Evolutionary conservation across 768 basidiomycete species (phyloP).

Genomic region (Xerocomellus intermedius): DNA sequence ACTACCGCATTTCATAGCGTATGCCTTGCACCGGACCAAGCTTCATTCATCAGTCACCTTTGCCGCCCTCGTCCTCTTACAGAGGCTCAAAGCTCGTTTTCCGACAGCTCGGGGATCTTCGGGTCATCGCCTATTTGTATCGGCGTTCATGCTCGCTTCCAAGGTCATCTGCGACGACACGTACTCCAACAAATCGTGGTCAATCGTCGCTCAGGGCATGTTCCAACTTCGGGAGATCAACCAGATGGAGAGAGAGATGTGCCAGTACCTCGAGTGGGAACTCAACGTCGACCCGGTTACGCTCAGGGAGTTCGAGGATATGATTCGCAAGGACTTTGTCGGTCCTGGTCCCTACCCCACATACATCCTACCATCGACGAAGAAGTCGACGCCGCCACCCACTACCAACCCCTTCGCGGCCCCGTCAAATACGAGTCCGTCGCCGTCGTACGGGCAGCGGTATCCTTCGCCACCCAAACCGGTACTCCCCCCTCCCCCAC

Average conservation of each 20-base stretch:
- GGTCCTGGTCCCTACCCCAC: conserved; percentile 58
- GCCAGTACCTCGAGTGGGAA: conserved; percentile 91
- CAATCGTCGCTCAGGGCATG: conserved; percentile 85
- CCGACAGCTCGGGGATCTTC: conserved; percentile 75
- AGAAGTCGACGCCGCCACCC: conserved; percentile 50
- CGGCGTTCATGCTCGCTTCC: conserved; percentile 70
- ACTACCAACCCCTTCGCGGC: conserved; percentile 34
- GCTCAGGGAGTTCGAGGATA: conserved; percentile 57
- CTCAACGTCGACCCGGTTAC: conserved; percentile 69
- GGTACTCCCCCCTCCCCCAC: conserved; percentile 10
- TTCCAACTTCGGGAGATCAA: conserved; percentile 76
- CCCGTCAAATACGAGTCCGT: conserved; percentile 29
- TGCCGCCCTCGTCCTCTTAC: conserved; percentile 47
- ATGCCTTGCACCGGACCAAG: conserved; percentile 65
- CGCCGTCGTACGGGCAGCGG: conserved; percentile 29
- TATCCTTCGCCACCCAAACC: conserved; percentile 36
- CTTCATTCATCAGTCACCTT: conserved; percentile 52
- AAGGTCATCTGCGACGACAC: conserved; percentile 94
- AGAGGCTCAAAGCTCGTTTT: conserved; percentile 67
- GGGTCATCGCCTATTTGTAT: conserved; percentile 69
- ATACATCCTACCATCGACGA: conserved; percentile 59
- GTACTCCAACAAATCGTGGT: conserved; percentile 92
- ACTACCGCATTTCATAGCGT: conserved; percentile 63
- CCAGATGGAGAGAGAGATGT: conserved; percentile 82
- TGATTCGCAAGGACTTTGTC: conserved; percentile 60